These are phyloP conservation scores for Malus orientalis DNA, from an alignment of 306 rosid genomes.

Conservation along the genomic window DNA sequence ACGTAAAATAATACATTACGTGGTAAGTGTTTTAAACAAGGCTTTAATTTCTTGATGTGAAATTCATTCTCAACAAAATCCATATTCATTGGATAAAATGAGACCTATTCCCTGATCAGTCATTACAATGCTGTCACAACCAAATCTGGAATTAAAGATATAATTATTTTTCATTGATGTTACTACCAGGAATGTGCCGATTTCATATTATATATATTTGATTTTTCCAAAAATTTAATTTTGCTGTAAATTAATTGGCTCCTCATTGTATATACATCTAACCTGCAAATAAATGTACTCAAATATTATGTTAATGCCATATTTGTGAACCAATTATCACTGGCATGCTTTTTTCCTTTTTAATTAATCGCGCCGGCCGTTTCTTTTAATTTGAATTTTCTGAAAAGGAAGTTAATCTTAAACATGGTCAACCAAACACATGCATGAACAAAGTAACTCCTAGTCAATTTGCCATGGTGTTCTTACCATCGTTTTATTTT, in stretches of 20 bases:
- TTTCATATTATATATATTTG: not conserved
- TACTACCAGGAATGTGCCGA: not conserved
- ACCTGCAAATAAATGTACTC: not conserved
- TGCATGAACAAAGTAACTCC: not conserved
- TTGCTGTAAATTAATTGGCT: constrained; percentile 17
- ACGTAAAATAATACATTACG: too few species aligned
- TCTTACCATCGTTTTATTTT: not conserved
- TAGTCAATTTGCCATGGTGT: not conserved
- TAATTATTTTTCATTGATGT: not conserved
- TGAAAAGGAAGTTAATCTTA: not conserved
- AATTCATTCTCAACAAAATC: too few species aligned
- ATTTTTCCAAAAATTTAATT: not conserved
- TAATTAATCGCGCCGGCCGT: not conserved
- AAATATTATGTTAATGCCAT: not conserved
- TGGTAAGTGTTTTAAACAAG: too few species aligned
- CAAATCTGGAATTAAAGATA: not conserved
- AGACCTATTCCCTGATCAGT: not conserved
- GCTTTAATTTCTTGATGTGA: not conserved
- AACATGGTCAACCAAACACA: not conserved
- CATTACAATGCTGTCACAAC: not conserved
- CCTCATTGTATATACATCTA: not conserved
- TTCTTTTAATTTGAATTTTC: not conserved
- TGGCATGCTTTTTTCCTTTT: not conserved
- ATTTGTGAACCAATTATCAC: not conserved
- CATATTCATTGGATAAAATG: not conserved